Conservation (phyloP, 805 yeast genomes). For the Priceomyces carsonii region DNA sequence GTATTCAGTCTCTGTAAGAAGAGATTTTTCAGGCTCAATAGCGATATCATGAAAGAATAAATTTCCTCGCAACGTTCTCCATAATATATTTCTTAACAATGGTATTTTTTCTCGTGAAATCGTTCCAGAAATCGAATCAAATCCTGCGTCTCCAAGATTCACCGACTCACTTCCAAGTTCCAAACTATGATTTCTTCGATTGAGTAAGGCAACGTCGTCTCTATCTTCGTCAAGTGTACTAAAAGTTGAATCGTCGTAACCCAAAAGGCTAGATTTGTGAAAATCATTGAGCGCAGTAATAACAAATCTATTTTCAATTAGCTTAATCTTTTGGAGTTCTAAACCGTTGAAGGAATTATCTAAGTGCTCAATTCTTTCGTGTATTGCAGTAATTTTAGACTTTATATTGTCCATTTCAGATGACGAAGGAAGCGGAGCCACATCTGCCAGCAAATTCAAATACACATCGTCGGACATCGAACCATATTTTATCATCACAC, state of each 20-base stretch:
- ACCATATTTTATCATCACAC: constrained; percentile 30
- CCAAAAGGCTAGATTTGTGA: constrained; percentile 24
- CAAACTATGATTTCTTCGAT: constrained; percentile 18
- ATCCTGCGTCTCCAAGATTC: constrained; percentile 23
- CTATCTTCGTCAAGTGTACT: constrained; percentile 25
- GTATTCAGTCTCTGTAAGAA: constrained; percentile 10
- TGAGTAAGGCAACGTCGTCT: constrained; percentile 29
- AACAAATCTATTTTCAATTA: constrained; percentile 38
- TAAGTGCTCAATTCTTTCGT: constrained; percentile 36
- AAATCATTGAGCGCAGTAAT: constrained; percentile 32
- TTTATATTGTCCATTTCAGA: constrained; percentile 37
- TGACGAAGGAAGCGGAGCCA: constrained; percentile 45
- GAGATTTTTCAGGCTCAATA: constrained; percentile 22
- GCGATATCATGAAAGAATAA: constrained; percentile 41
- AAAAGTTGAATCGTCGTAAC: constrained; percentile 8
- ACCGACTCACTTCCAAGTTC: constrained; percentile 23
- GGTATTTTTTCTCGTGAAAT: constrained; percentile 37
- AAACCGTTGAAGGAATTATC: constrained; percentile 33
- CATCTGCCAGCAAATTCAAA: constrained; percentile 48
- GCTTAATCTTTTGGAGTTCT: constrained; percentile 21
- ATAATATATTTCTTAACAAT: constrained; percentile 37
- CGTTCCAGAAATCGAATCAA: constrained; percentile 37
- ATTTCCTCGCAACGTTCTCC: constrained; percentile 47
- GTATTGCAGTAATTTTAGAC: constrained; percentile 21
- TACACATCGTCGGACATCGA: constrained; percentile 25